phyloP scores from a whole-genome alignment of 2,329 filamentous ascomycete genomes.

The Lachnellula occidentalis region DNA sequence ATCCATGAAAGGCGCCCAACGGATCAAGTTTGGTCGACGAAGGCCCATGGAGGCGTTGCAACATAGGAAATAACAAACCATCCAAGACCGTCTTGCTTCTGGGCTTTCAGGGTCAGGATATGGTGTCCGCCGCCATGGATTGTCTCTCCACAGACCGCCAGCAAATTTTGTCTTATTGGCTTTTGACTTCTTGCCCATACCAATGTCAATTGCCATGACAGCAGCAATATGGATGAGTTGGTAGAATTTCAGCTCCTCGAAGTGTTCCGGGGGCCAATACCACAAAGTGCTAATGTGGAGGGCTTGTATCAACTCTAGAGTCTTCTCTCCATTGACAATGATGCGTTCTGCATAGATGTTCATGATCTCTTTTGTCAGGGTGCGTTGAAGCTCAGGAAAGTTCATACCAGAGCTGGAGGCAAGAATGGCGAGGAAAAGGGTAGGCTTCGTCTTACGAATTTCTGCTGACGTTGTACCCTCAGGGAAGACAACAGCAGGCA shows the following conservation, averaged over 20 bases:
- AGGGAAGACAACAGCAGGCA: conserved; percentile 58
- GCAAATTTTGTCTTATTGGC: conserved; percentile 33
- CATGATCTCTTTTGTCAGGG: conserved; percentile 43
- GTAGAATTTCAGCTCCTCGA: conserved; percentile 43
- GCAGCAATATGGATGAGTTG: conserved; percentile 47
- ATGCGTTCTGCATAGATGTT: conserved; percentile 42
- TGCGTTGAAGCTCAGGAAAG: conserved; percentile 37
- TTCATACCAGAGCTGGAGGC: conserved; percentile 53
- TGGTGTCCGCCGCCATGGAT: conserved; percentile 37
- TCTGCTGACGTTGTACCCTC: conserved; percentile 47
- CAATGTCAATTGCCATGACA: conserved; percentile 41
- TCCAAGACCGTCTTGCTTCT: conserved; percentile 33
- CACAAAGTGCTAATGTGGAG: conserved; percentile 43
- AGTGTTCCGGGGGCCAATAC: conserved; percentile 44
- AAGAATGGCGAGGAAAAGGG: conserved; percentile 66
- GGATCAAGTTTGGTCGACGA: conserved; percentile 40
- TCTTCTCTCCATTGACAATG: conserved; percentile 45
- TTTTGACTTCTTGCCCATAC: conserved; percentile 31
- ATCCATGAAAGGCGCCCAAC: conserved; percentile 38
- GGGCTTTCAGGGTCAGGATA: conserved; percentile 30
- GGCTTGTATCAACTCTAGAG: conserved; percentile 46
- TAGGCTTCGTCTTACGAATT: conserved; percentile 54
- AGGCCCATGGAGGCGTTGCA: conserved; percentile 39
- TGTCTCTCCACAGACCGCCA: conserved; percentile 35
- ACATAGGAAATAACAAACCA: conserved; percentile 33